Conservation (phyloP, 176 grass and related monocot genomes). For the Secale cereale region DNA sequence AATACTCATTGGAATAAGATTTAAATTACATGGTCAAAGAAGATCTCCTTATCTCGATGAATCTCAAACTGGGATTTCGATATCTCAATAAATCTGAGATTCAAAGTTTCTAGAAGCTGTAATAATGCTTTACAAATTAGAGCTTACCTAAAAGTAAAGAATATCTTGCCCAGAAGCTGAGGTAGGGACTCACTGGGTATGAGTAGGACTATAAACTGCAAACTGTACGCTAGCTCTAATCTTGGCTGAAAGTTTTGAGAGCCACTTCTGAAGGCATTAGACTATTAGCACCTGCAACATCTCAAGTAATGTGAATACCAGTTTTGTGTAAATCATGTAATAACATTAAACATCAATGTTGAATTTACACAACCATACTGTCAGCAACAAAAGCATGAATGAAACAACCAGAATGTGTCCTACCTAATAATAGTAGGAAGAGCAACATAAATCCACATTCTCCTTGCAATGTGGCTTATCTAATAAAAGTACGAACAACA, state of each 20-base stretch:
- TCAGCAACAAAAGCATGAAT: not conserved
- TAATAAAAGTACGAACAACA: no score
- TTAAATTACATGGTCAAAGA: not conserved
- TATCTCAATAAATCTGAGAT: not conserved
- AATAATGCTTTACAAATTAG: not conserved
- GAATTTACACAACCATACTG: not conserved
- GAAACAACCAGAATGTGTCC: conserved; percentile 9
- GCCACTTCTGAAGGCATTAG: conserved; percentile 79
- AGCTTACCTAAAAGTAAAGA: conserved; percentile 82
- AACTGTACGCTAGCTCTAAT: conserved; percentile 48
- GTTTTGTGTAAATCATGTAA: not conserved
- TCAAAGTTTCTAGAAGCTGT: not conserved
- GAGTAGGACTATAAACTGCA: no score
- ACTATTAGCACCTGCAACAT: no score
- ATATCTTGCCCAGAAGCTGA: conserved; percentile 76
- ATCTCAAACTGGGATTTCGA: not conserved
- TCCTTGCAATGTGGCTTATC: no score
- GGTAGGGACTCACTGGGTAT: conserved; percentile 87
- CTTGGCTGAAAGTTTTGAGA: conserved; percentile 77
- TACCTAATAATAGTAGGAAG: conserved; percentile 14
- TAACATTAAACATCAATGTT: not conserved
- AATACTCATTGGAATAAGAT: not conserved
- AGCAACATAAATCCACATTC: no score
- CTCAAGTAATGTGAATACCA: not conserved
- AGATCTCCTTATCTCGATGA: not conserved